Percentiles rank a stretch among this genome's conserved stretches.
Evolutionary conservation across 176 grass and related monocot species (phyloP).

Genomic region (Tillandsia leiboldiana): DNA sequence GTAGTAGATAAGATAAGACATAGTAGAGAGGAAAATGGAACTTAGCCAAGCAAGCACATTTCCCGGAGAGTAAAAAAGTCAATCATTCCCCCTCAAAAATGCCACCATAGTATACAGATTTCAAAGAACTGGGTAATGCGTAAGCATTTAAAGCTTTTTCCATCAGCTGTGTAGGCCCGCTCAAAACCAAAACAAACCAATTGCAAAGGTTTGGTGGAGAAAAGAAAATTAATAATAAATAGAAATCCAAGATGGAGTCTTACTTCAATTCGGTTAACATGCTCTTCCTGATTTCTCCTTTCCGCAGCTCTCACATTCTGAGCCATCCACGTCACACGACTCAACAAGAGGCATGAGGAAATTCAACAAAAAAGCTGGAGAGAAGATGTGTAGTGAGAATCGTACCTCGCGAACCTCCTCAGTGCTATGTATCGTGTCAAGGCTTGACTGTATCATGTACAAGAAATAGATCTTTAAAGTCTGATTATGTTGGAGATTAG

Average conservation of each 20-base stretch:
- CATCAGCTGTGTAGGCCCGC: no score
- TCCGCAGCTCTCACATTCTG: conserved; percentile 72
- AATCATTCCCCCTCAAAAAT: no score
- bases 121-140: no score
- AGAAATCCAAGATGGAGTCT: conserved; percentile 11
- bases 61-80: no score
- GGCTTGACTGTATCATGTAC: conserved; percentile 44
- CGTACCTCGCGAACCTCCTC: conserved; percentile 84
- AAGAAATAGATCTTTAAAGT: conserved; percentile 6
- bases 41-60: no score
- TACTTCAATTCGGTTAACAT: conserved; percentile 77
- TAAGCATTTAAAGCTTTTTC: no score
- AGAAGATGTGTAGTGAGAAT: conserved; percentile 20
- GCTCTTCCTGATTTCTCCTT: conserved; percentile 60
- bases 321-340: conserved; percentile 20
- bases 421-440: conserved; percentile 73
- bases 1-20: no score
- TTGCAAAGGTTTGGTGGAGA: neutral
- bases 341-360: conserved; percentile 9
- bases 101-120: no score
- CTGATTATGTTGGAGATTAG: neutral
- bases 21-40: no score
- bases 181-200: neutral
- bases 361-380: neutral
- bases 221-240: neutral